A percentile compares a stretch with the other conserved stretches of the same genome.
Conservation (phyloP, 73 alveolate species). For the Stentor roeselii region DNA sequence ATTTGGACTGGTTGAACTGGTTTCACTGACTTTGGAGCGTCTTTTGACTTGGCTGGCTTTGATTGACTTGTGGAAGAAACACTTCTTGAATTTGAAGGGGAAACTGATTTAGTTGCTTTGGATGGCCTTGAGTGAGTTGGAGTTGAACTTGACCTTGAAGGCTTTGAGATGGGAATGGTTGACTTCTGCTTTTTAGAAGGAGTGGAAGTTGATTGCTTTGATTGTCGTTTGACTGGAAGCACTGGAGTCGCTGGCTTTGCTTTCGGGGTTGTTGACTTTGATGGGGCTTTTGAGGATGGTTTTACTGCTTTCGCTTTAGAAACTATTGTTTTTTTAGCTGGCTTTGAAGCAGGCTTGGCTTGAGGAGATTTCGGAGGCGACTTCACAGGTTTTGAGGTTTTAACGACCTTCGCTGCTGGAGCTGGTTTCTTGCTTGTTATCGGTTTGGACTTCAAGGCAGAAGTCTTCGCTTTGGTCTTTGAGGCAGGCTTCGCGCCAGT, state of each 20-base stretch:
- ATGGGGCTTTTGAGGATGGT: background rate
- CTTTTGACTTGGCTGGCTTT: background rate
- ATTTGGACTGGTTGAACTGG: background rate
- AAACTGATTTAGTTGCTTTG: background rate
- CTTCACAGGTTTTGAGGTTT: no score
- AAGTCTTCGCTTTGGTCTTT: no score
- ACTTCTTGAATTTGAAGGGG: background rate
- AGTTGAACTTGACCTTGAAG: background rate
- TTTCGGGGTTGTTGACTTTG: background rate
- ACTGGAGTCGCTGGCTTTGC: background rate
- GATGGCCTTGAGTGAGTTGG: background rate
- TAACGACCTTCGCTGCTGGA: no score
- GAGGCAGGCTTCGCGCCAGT: no score
- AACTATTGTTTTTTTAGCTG: no score
- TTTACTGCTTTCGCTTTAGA: no score
- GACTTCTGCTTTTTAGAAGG: background rate
- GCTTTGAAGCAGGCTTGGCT: no score
- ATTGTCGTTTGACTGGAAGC: background rate
- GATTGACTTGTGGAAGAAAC: background rate
- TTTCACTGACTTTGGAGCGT: background rate
- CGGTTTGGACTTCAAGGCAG: no score
- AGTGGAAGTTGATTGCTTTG: background rate
- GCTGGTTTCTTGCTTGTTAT: no score
- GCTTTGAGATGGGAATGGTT: background rate
- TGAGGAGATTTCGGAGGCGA: no score